These are phyloP conservation scores for Parmales sp. DNA, from an alignment of 108 stramenopile genomes.

Conservation along the genomic window DNA sequence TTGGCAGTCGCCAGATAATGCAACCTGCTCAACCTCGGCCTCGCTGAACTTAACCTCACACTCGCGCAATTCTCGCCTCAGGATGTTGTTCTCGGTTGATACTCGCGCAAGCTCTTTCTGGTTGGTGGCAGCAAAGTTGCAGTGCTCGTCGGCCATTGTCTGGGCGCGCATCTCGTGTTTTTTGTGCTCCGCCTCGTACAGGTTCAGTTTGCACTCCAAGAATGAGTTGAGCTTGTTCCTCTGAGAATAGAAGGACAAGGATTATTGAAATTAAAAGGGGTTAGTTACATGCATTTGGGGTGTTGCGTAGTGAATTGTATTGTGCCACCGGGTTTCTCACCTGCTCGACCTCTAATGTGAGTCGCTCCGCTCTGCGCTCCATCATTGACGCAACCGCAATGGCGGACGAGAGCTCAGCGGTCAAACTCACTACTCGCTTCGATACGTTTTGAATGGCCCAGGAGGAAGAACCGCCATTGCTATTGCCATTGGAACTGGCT, in stretches of 20 bases:
- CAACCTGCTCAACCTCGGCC: not conserved
- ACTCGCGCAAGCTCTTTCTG: not conserved
- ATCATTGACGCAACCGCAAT: not conserved
- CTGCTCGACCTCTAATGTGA: not conserved
- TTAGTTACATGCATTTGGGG: no score
- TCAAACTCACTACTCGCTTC: not conserved
- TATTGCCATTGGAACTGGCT: no score
- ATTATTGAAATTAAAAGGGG: no score
- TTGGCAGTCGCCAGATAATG: not conserved
- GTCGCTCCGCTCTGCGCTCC: slow-evolving; percentile 7
- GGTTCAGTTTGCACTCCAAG: not conserved
- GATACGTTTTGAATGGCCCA: not conserved
- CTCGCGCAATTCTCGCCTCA: not conserved
- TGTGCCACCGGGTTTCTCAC: no score
- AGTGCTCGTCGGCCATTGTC: not conserved
- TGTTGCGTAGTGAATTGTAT: no score
- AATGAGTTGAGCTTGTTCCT: not conserved
- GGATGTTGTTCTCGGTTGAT: not conserved
- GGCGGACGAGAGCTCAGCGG: slow-evolving; percentile 7
- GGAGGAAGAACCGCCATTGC: not conserved
- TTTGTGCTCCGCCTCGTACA: not conserved
- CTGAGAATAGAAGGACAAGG: no score
- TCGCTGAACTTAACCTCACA: slow-evolving; percentile 4
- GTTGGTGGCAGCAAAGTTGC: not conserved
- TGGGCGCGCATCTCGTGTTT: not conserved